phyloP scores from a whole-genome alignment of 371 early-diverging fungal species.

The Saksenaea oblongispora region DNA sequence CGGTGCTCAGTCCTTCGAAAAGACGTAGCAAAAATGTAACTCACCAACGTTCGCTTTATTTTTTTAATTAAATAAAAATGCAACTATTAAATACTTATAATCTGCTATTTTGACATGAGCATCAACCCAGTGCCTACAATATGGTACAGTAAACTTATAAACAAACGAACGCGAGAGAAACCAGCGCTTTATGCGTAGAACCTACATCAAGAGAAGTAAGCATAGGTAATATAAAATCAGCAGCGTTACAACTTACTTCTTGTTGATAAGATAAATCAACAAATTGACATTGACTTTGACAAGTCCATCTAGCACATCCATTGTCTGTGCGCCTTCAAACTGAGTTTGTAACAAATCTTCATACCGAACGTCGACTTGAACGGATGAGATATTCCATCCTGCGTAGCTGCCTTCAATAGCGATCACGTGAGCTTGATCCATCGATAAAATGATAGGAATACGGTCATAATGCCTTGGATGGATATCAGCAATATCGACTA shows the following conservation, averaged over 20 bases:
- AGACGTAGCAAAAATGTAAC: no score
- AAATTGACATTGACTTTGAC: constrained; percentile 96
- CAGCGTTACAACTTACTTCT: constrained; percentile 88
- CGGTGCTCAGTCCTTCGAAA: no score
- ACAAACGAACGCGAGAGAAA: no score
- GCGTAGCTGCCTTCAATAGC: constrained; percentile 81
- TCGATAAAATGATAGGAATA: constrained; percentile 88
- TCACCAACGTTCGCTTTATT: no score
- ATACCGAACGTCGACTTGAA: constrained; percentile 82
- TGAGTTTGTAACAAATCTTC: constrained; percentile 94
- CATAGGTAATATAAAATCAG: no score
- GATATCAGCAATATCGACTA: constrained; percentile 81
- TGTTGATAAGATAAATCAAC: constrained; percentile 93
- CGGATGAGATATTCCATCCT: constrained; percentile 75
- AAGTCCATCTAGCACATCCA: constrained; percentile 86
- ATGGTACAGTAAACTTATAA: no score
- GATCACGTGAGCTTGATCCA: constrained; percentile 90
- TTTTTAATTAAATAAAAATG: no score
- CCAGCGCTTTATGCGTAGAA: no score
- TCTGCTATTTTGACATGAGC: no score
- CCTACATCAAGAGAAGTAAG: no score
- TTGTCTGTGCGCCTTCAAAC: constrained; percentile 87
- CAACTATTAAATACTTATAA: no score
- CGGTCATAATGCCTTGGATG: constrained; percentile 85
- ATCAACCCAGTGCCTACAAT: no score